Conservation (phyloP, 164 flowering plant genomes). For the Umbilicus rupestris region DNA sequence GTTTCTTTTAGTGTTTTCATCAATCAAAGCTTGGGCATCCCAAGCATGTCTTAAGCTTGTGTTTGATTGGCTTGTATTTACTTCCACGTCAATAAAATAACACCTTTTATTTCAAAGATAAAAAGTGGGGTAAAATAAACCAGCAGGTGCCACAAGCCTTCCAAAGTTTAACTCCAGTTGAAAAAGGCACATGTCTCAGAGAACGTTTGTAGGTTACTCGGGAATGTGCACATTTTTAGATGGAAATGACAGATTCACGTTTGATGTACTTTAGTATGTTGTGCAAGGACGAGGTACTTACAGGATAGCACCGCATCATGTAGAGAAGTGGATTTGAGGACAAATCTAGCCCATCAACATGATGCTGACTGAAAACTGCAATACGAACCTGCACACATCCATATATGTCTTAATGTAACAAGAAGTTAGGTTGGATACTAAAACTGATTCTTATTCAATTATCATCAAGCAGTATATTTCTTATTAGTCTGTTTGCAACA, state of each 20-base stretch:
- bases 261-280: not conserved
- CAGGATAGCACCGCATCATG: conserved; percentile 98
- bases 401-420: conserved; percentile 9
- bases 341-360: conserved; percentile 92
- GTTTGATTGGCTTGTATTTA: too few relatives aligned
- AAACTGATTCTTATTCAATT: not conserved
- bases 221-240: not conserved
- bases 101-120: too few relatives aligned
- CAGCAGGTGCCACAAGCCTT: too few relatives aligned
- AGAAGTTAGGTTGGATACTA: not conserved
- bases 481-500: not conserved
- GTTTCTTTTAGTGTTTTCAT: too few relatives aligned
- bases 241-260: not conserved
- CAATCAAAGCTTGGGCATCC: too few relatives aligned
- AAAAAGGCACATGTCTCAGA: not conserved
- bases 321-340: conserved; percentile 93
- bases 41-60: too few relatives aligned
- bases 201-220: not conserved
- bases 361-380: conserved; percentile 98
- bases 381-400: conserved; percentile 69
- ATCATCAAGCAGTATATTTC: not conserved
- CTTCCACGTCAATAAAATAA: too few relatives aligned
- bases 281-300: conserved; percentile 29
- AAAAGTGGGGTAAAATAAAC: too few relatives aligned
- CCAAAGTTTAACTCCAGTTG: not conserved